These are phyloP conservation scores for Micromonas commoda DNA, from an alignment of 139 green algal genomes.

Conservation along the genomic window DNA sequence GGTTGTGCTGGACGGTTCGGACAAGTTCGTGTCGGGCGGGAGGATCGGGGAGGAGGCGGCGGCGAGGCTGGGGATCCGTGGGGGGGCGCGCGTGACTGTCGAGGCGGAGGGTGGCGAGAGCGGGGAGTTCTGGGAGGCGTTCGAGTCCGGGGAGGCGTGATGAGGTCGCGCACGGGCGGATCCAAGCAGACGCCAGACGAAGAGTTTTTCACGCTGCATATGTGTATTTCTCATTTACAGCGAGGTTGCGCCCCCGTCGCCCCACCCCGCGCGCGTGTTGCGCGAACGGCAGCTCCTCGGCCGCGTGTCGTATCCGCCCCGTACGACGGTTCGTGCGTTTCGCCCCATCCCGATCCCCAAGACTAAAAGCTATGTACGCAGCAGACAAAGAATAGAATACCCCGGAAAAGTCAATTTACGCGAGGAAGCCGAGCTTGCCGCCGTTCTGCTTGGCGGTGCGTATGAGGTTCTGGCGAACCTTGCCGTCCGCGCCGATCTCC, in stretches of 20 bases:
- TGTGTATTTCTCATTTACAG: too few species aligned
- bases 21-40: background rate
- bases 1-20: background rate
- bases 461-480: constrained; percentile 91
- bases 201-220: too few species aligned
- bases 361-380: too few species aligned
- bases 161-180: too few species aligned
- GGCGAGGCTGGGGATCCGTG: background rate
- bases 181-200: too few species aligned
- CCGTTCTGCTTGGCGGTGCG: constrained; percentile 96
- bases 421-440: constrained; percentile 92
- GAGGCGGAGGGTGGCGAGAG: background rate
- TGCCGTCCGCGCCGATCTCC: constrained; percentile 76
- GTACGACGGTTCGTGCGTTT: too few species aligned
- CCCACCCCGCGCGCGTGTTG: too few species aligned
- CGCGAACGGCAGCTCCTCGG: too few species aligned
- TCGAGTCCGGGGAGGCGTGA: background rate
- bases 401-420: constrained; percentile 53
- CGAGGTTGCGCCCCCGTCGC: too few species aligned
- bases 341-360: too few species aligned
- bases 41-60: background rate
- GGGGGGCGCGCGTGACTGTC: background rate
- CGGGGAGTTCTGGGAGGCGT: background rate
- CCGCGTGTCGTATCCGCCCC: too few species aligned
- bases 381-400: background rate